Percentiles rank a stretch among this genome's conserved stretches.
These are phyloP conservation scores for Thelonectria olida DNA, from an alignment of 2,329 filamentous ascomycete genomes.

Conservation along the genomic window DNA sequence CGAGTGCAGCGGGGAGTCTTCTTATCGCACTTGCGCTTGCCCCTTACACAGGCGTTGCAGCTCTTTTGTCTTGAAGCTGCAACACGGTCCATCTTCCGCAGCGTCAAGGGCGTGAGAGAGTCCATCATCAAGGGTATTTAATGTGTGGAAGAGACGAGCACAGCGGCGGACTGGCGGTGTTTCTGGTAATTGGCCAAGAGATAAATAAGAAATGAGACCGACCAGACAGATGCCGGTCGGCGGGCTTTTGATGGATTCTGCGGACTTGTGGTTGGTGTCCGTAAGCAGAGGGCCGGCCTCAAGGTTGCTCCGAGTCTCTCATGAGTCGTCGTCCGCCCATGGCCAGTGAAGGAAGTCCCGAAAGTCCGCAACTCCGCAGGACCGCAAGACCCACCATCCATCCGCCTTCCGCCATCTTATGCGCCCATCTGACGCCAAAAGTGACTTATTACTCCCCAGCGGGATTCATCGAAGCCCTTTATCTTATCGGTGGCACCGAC, in stretches of 20 bases:
- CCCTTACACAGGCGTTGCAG: slow-evolving; percentile 58
- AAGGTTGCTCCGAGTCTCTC: slow-evolving; percentile 27
- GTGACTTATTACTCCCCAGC: too few relatives aligned
- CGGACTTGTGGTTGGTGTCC: background rate
- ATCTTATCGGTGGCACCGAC: background rate
- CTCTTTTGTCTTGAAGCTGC: slow-evolving; percentile 60
- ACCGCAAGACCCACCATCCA: slow-evolving; percentile 9
- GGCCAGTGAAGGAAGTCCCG: too few relatives aligned
- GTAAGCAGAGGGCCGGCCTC: slow-evolving; percentile 21
- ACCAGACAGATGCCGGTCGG: background rate
- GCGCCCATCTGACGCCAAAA: too few relatives aligned
- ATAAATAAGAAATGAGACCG: background rate
- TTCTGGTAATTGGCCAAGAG: too few relatives aligned
- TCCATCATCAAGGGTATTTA: slow-evolving; percentile 36
- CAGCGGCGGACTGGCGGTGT: background rate
- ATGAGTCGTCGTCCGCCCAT: too few relatives aligned
- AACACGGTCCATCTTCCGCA: slow-evolving; percentile 42
- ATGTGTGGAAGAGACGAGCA: background rate
- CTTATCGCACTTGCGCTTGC: slow-evolving; percentile 60
- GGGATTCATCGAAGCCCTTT: too few relatives aligned
- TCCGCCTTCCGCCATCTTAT: slow-evolving; percentile 1
- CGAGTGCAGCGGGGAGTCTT: slow-evolving; percentile 52
- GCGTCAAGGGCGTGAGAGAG: slow-evolving; percentile 36
- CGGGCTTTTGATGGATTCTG: slow-evolving; percentile 7
- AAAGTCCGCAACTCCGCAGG: slow-evolving; percentile 41